Base-by-base conservation (phyloP, 2,329 filamentous ascomycete genomes). In the Fusarium oligoseptatum region DNA sequence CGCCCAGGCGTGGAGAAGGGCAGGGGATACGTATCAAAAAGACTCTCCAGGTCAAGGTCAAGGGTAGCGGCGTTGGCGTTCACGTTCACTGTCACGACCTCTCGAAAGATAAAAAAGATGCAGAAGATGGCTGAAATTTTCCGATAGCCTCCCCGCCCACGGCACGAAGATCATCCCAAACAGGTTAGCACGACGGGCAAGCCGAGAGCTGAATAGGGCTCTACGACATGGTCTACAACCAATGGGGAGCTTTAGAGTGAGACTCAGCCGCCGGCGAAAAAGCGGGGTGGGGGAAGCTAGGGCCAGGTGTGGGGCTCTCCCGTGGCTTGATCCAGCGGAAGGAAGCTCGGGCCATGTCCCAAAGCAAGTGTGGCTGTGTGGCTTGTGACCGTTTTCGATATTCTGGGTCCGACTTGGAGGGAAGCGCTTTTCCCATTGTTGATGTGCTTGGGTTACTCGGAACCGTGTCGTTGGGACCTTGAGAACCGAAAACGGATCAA, bases 191-290 rank as follows among this genome's bases (percentile, higher is more conserved):
- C 67, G 71, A 70, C 78, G 78, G 78, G 56, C 73, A 74, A 50
- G 68, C 78, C 78, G 78, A 80, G 56, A 80, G 78, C 78, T 80
- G 78, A 80, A 71, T 62, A 14, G 61, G 22, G 50, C 48, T 52
- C 24, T 29, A n/a, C 24, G 24, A 52, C 48, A 52, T n/a, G 48
- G 24, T 11, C 15, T 52, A 14, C 11, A 12, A 4, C 76, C 76
- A 78, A 78, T 77, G 45, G 70, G 12, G 32, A 37, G 37, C 20
- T 17, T 8, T 32, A 17, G 22, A 34, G 32, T 15, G 29, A 20
- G 22, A 50, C 69, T 66, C 66, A 64, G 72, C 72, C 72, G 72
- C 65, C 41, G 71, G 67, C 43, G 45, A 71, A 41, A 41, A 50
- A 43, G 52, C 52, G 20, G 29, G 52, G n/a, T 24, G 52, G n/a